Evolutionary conservation across 1,284 basidiomycete species (phyloP).

Genomic region (Calocybe gambosa): DNA sequence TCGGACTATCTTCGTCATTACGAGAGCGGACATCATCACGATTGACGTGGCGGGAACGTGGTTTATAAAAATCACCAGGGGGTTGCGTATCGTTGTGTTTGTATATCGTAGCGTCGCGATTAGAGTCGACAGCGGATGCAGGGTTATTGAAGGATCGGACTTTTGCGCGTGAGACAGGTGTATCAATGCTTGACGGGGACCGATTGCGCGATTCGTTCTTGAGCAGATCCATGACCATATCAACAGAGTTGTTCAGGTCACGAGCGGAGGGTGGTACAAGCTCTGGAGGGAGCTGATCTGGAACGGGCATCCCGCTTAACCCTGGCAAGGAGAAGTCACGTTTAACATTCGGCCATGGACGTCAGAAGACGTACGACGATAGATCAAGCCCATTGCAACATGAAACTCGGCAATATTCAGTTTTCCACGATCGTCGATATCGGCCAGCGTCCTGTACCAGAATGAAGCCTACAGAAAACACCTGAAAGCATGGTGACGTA

Average conservation of each 20-base stretch:
- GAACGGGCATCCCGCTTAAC: constrained; percentile 89
- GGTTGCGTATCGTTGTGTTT: constrained; percentile 72
- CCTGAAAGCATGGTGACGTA: constrained; percentile 31
- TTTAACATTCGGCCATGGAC: not conserved
- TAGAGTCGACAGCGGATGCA: constrained; percentile 46
- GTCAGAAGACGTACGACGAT: constrained; percentile 65
- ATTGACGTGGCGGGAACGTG: constrained; percentile 85
- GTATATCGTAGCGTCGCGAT: constrained; percentile 89
- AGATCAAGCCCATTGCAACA: constrained; percentile 98
- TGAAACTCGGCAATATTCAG: constrained; percentile 97
- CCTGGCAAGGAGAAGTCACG: constrained; percentile 37
- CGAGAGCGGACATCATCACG: constrained; percentile 77
- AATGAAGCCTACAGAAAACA: constrained; percentile 1
- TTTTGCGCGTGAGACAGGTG: constrained; percentile 55
- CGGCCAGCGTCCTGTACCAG: constrained; percentile 73
- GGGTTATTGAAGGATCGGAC: constrained; percentile 65
- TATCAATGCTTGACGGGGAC: constrained; percentile 46
- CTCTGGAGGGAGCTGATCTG: constrained; percentile 82
- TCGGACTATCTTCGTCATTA: constrained; percentile 64
- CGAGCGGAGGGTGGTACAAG: constrained; percentile 89
- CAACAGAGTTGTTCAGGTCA: constrained; percentile 88
- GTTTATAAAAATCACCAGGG: constrained; percentile 70
- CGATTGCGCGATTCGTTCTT: constrained; percentile 74
- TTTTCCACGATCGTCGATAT: constrained; percentile 87
- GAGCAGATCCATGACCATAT: constrained; percentile 87